Evolutionary conservation across 495 filamentous ascomycete species (phyloP).

Genomic region (Acidomyces sp.): DNA sequence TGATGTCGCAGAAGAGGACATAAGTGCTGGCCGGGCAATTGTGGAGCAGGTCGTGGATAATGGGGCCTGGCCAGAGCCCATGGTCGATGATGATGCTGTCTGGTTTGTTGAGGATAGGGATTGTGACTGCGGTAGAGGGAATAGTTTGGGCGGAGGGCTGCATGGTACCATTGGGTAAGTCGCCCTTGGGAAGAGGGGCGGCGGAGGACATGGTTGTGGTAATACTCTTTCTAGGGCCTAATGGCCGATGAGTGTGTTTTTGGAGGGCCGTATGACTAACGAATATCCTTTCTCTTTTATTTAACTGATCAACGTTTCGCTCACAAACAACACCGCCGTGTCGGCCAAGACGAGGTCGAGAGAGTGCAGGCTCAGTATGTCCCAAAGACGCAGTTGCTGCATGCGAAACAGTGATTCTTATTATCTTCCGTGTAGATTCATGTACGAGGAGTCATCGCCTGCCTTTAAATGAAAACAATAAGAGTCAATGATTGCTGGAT

Average conservation of each 20-base stretch:
- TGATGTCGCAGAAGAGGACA: conserved; percentile 91
- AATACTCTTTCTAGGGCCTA: neutral
- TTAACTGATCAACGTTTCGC: conserved; percentile 13
- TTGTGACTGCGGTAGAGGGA: conserved; percentile 23
- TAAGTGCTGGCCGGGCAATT: conserved; percentile 77
- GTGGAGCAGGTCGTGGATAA: conserved; percentile 67
- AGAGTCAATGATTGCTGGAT: neutral
- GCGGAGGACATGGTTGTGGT: neutral
- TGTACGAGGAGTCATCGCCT: neutral
- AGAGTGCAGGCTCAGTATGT: conserved; percentile 12
- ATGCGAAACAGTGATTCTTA: too few relatives aligned
- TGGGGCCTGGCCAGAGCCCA: conserved; percentile 71
- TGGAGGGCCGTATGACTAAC: neutral
- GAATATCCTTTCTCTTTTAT: neutral
- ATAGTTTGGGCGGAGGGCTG: neutral
- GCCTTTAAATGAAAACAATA: neutral
- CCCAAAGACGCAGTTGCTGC: conserved; percentile 13
- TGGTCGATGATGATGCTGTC: conserved; percentile 88
- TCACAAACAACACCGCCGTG: conserved; percentile 3
- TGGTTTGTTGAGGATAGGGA: conserved; percentile 45
- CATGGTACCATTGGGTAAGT: neutral
- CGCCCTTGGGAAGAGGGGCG: too few relatives aligned
- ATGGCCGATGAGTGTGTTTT: neutral
- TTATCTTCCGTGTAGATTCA: neutral
- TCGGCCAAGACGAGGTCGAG: conserved; percentile 5